phyloP scores from a whole-genome alignment of 1,284 basidiomycete species.

The Pseudozyma tsukubaensis region DNA sequence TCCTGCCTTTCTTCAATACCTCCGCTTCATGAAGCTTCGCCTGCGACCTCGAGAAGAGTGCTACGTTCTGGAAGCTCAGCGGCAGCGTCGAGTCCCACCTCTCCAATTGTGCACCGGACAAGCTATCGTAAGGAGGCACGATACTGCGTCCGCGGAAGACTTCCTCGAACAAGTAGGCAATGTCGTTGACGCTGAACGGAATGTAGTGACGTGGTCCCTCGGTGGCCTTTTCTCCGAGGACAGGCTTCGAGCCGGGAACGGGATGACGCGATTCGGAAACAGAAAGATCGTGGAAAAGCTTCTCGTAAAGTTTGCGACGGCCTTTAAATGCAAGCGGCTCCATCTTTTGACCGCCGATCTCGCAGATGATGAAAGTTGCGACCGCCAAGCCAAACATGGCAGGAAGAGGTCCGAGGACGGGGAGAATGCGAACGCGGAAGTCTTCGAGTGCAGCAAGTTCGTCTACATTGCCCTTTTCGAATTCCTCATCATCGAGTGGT shows the following conservation, averaged over 20 bases:
- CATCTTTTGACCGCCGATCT: constrained; percentile 59
- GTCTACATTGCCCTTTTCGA: constrained; percentile 86
- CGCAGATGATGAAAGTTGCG: constrained; percentile 66
- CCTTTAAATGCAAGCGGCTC: constrained; percentile 64
- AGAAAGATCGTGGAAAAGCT: constrained; percentile 45
- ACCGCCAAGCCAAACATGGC: constrained; percentile 67
- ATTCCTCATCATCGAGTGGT: constrained; percentile 91
- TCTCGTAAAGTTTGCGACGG: constrained; percentile 62
- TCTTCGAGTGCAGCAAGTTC: constrained; percentile 93
- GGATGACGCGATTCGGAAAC: constrained; percentile 42
- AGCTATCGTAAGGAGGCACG: constrained; percentile 60
- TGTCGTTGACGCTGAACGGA: constrained; percentile 64
- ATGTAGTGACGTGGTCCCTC: constrained; percentile 39
- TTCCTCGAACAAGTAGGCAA: constrained; percentile 64
- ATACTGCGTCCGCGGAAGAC: constrained; percentile 61
- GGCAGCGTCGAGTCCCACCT: constrained; percentile 65
- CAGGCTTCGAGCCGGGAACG: constrained; percentile 16
- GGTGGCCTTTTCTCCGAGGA: background rate
- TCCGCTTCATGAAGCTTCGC: constrained; percentile 59
- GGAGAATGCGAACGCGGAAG: constrained; percentile 89
- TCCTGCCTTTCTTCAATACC: constrained; percentile 54
- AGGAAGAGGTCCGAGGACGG: constrained; percentile 77
- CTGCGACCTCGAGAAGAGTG: constrained; percentile 57
- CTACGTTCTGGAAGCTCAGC: constrained; percentile 63
- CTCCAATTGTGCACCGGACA: constrained; percentile 49